These are phyloP conservation scores for Metarhizium humberi DNA, from an alignment of 2,329 filamentous ascomycete species.

Conservation along the genomic window DNA sequence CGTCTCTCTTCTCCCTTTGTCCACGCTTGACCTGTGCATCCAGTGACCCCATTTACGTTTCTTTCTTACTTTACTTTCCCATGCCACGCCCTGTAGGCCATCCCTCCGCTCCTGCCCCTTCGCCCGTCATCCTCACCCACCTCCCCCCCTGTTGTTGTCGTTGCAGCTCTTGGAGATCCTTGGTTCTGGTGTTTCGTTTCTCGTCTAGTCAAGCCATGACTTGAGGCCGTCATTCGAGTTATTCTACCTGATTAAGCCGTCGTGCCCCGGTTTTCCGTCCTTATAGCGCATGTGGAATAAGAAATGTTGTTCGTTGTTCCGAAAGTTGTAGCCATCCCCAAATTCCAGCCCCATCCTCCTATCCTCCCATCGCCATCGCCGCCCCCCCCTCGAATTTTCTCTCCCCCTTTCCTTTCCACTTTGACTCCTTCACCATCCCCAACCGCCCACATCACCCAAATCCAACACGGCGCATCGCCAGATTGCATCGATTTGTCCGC, in stretches of 20 bases:
- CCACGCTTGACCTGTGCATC: too few species aligned
- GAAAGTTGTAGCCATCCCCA: slow-evolving; percentile 18
- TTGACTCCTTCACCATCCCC: slow-evolving; percentile 21
- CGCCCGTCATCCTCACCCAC: too few species aligned
- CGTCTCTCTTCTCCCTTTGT: too few species aligned
- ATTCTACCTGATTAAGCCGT: slow-evolving; percentile 9
- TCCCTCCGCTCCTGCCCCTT: background rate
- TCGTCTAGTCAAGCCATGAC: background rate
- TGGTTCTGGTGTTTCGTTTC: slow-evolving; percentile 3
- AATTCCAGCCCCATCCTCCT: slow-evolving; percentile 10
- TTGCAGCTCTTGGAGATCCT: background rate
- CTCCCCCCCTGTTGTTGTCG: background rate
- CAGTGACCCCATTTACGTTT: background rate
- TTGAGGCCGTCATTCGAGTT: slow-evolving; percentile 1
- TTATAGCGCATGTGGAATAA: slow-evolving; percentile 9
- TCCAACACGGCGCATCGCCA: slow-evolving; percentile 14
- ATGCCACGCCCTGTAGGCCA: background rate
- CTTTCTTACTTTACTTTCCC: background rate
- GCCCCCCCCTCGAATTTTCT: slow-evolving; percentile 12
- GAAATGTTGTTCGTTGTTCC: slow-evolving; percentile 9
- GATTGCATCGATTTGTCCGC: slow-evolving; percentile 32
- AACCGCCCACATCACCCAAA: slow-evolving; percentile 25
- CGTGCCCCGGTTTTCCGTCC: slow-evolving; percentile 11
- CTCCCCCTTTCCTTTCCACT: slow-evolving; percentile 14
- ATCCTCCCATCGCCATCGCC: slow-evolving; percentile 9